Base-by-base conservation (phyloP, 2,329 filamentous ascomycete species). In the Alternaria metachromatica region DNA sequence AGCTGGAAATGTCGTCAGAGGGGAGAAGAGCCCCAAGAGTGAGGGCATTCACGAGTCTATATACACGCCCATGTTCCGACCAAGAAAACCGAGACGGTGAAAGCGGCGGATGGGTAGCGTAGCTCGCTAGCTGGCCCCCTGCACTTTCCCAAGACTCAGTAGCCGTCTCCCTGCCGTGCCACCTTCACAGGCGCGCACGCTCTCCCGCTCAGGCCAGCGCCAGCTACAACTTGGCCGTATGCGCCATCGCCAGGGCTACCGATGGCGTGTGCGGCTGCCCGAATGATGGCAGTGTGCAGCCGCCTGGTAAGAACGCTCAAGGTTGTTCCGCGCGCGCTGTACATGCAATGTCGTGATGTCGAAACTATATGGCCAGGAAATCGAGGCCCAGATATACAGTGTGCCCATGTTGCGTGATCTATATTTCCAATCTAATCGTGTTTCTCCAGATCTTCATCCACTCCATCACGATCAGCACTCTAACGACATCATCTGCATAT, bases 11-110 rank as follows among this genome's bases (percentile, higher is more conserved):
- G 45, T 63, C 53, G 64, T 51, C 55, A 46, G 48, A 63, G 64
- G 62, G 67, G 70, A 72, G 70, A 69, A 62, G 67, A 67, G 65
- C 69, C 49, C 51, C 55, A 64, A 54, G 59, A 43, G 61, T 53
- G 64, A 64, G 65, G 67, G 69, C 57, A 58, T 63, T 49, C 61
- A 43, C 63, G 67, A 62, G 62, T 55, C 68, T 73, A 73, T 73
- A 73, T 73, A 72, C 68, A 59, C 26, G 28, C 53, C 15, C 55
- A 53, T 10, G 46, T 37, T 60, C 46, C 59, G 55, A 65, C 66
- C 63, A 66, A 33, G 26, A 72, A 43, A 58, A 62, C 66, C 68
- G 69, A 72, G 72, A 72, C 69, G 69, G 70, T 74, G 70, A 73
- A 66, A 70, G 72, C 68, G 71, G 67, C 67, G 66, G 67, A 68